Evolutionary conservation across 257 asterid genomes (phyloP), one percentile per base, ranked within the genome.

Genomic region (Gardenia jasminoides): DNA sequence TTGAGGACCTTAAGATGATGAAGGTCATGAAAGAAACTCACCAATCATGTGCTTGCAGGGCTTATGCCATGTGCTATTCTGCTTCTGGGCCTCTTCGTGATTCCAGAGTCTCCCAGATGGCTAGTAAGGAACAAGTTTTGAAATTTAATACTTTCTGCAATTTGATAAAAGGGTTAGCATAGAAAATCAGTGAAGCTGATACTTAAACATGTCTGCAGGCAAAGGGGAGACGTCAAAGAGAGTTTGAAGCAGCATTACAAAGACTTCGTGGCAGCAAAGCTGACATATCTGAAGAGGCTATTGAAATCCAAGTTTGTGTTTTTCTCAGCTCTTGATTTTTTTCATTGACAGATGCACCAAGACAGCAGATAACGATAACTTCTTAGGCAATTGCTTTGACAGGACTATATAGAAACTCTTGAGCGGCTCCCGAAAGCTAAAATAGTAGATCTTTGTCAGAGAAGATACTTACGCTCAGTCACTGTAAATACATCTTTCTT

Each of bases 81-180:
- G 70, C 83, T 93, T 80, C 43, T 88, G 28, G 99, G 99, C 22
- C 88, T 94, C 31, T 67, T 84, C 74, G 74, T 91, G 80, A 93
- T 92, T 74, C 99, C 99, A 2, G 98, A 94, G 78, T 94, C 99
- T 3, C 99, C 97, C 1, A 88, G 99, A 85, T 93, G 99, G 98
- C 93, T 94, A 82, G 98, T 93, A 90, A 88, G 87, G 76, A 66
- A 54, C 62, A 7, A 33, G 56, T 36, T 31, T 39, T 47, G 36
- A 11, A 44, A n/a, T 7, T 44, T 6, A 30, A 30, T 43, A 47
- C n/a, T 31, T 33, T 70, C 13, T n/a, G 17, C 19, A 72, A 31
- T 13, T 41, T 39, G 26, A 39, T 17, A 72, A 28, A 70, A 59
- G 30, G 10, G 10, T 36, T 20, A 15, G n/a, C 31, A 17, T 26